Conservation (phyloP, 345 rosid species). For the Eucalyptus guilfoylei region DNA sequence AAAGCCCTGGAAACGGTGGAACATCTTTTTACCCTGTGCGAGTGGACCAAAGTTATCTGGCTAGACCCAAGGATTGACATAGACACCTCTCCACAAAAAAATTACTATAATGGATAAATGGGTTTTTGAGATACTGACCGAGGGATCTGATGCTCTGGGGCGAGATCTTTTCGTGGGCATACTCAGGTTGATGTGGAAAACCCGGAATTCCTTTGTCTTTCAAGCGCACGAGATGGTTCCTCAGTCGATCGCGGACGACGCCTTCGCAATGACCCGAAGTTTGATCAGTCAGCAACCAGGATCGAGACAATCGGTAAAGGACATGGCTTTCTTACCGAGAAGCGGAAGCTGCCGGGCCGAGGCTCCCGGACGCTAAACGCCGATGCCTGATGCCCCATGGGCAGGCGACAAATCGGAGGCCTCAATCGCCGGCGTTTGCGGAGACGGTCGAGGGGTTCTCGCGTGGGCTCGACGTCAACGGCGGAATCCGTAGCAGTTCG, state of each 20-base stretch:
- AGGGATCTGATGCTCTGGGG: neutral
- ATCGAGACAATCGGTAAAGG: no score
- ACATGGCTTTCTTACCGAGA: neutral
- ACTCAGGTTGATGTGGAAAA: neutral
- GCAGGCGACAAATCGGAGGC: neutral
- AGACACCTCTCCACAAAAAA: neutral
- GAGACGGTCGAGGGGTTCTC: neutral
- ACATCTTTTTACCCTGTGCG: neutral
- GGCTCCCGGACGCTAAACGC: neutral
- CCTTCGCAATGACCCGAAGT: neutral
- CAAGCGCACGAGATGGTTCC: neutral
- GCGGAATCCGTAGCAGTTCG: neutral
- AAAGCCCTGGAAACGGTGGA: neutral
- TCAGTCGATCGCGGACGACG: neutral
- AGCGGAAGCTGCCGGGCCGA: neutral
- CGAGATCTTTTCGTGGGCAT: neutral
- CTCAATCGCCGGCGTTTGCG: neutral
- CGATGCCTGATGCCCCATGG: neutral
- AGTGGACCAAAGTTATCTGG: neutral
- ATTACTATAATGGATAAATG: neutral
- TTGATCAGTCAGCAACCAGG: no score
- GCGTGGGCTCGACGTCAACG: neutral
- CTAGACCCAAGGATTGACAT: neutral
- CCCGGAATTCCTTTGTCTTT: neutral
- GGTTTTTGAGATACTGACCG: neutral